These are phyloP conservation scores for Leishmania tarentolae DNA, from an alignment of 208 protist species.

Conservation along the genomic window DNA sequence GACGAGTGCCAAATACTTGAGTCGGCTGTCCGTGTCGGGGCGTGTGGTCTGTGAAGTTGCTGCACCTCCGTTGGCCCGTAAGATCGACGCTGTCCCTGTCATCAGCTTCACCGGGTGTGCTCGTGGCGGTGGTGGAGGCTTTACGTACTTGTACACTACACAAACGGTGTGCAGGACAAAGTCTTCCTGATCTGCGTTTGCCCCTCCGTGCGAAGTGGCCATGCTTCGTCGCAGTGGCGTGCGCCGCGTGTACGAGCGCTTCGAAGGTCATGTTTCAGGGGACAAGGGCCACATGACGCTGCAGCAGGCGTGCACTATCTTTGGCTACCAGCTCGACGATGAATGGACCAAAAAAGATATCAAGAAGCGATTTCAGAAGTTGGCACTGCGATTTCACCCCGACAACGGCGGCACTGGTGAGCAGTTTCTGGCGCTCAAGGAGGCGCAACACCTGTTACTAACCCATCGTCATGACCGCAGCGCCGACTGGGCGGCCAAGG, in stretches of 20 bases:
- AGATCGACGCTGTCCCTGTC: not conserved
- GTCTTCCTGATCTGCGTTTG: not conserved
- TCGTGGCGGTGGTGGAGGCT: not conserved
- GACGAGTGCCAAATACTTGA: not conserved
- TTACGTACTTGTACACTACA: not conserved
- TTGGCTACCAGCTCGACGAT: conserved; percentile 86
- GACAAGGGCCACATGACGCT: conserved; percentile 88
- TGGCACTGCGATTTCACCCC: conserved; percentile 80
- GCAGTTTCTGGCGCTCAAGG: conserved; percentile 81
- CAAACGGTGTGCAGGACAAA: not conserved
- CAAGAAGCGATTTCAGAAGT: conserved; percentile 78
- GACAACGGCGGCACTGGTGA: conserved; percentile 83
- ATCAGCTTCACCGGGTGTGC: not conserved
- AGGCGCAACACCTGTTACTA: conserved; percentile 84
- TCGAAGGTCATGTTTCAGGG: conserved; percentile 61
- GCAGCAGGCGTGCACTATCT: conserved; percentile 87
- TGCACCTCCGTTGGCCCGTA: too few species aligned
- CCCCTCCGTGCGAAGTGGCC: not conserved
- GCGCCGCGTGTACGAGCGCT: conserved; percentile 37
- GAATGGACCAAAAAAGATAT: conserved; percentile 73
- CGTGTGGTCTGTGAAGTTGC: not conserved
- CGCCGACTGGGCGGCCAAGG: conserved; percentile 14
- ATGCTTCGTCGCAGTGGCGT: conserved; percentile 34
- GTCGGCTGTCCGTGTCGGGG: not conserved
- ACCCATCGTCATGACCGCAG: conserved; percentile 73